phyloP scores from a whole-genome alignment of 2,329 filamentous ascomycete species.

The Colletotrichum tropicale region DNA sequence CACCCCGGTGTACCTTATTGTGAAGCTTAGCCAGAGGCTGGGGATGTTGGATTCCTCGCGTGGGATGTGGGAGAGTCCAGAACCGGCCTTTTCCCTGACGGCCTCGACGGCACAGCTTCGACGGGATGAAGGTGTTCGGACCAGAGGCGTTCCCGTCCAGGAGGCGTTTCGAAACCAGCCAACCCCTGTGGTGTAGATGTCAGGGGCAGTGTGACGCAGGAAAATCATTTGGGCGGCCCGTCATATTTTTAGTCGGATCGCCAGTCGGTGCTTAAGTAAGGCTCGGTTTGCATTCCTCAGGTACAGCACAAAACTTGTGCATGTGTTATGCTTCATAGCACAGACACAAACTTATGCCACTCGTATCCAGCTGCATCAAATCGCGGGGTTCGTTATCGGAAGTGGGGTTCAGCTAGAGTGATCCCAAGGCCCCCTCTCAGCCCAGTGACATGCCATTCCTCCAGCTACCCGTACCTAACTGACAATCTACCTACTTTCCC shows the following conservation, averaged over 20 bases:
- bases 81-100: neutral
- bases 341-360: neutral
- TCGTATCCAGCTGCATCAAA: neutral
- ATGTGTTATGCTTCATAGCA: neutral
- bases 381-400: slow-evolving; percentile 15
- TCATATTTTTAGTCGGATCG: neutral
- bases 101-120: neutral
- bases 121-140: slow-evolving; percentile 16
- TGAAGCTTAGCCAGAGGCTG: slow-evolving; percentile 5
- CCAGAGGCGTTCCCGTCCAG: slow-evolving; percentile 9
- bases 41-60: neutral
- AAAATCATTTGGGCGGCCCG: slow-evolving; percentile 9
- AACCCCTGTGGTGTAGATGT: slow-evolving; percentile 1
- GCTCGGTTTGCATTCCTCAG: neutral
- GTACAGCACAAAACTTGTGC: neutral
- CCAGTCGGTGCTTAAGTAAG: neutral
- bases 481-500: neutral
- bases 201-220: neutral
- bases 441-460: neutral
- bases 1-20: slow-evolving; percentile 18
- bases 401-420: slow-evolving; percentile 1
- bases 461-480: neutral
- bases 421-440: neutral
- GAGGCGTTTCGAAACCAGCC: slow-evolving; percentile 17
- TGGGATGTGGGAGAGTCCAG: neutral